These are phyloP conservation scores for Xylaria longipes DNA, from an alignment of 495 filamentous ascomycete species.

Conservation along the genomic window DNA sequence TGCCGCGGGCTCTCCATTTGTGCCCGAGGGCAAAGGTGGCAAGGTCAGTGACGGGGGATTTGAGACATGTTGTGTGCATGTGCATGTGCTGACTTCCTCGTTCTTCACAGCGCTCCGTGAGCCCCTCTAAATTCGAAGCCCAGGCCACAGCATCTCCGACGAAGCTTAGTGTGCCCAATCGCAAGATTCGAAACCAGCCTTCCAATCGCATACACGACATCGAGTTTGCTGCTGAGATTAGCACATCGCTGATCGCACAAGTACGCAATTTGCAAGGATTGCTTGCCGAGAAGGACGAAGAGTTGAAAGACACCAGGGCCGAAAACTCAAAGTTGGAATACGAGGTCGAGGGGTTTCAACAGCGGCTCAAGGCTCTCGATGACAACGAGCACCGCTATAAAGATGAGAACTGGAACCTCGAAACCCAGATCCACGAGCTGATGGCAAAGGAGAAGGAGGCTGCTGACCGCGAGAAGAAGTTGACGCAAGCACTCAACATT, in stretches of 20 bases:
- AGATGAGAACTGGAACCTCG: slow-evolving; percentile 97
- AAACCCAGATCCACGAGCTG: slow-evolving; percentile 85
- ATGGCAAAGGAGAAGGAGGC: slow-evolving; percentile 71
- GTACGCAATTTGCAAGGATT: slow-evolving; percentile 85
- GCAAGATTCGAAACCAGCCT: slow-evolving; percentile 90
- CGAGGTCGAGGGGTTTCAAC: slow-evolving; percentile 78
- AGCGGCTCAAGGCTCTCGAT: slow-evolving; percentile 80
- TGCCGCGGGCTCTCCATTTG: slow-evolving; percentile 67
- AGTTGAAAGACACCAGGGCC: slow-evolving; percentile 72
- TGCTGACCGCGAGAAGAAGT: slow-evolving; percentile 77
- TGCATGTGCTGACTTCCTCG: slow-evolving; percentile 32
- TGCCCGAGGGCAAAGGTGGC: slow-evolving; percentile 57
- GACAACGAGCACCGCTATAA: slow-evolving; percentile 95
- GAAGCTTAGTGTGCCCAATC: slow-evolving; percentile 81
- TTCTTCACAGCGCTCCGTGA: slow-evolving; percentile 66
- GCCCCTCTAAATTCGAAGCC: slow-evolving; percentile 80
- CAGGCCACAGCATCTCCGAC: slow-evolving; percentile 87
- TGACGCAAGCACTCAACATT: slow-evolving; percentile 71
- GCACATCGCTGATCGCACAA: slow-evolving; percentile 85
- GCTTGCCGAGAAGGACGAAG: slow-evolving; percentile 84
- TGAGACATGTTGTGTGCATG: background rate
- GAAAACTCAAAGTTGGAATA: slow-evolving; percentile 81
- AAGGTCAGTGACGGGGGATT: slow-evolving; percentile 51
- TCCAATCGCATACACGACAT: slow-evolving; percentile 87
- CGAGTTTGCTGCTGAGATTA: slow-evolving; percentile 95